Conservation (phyloP, 768 basidiomycete genomes). For the Rhodotorula paludigena region DNA sequence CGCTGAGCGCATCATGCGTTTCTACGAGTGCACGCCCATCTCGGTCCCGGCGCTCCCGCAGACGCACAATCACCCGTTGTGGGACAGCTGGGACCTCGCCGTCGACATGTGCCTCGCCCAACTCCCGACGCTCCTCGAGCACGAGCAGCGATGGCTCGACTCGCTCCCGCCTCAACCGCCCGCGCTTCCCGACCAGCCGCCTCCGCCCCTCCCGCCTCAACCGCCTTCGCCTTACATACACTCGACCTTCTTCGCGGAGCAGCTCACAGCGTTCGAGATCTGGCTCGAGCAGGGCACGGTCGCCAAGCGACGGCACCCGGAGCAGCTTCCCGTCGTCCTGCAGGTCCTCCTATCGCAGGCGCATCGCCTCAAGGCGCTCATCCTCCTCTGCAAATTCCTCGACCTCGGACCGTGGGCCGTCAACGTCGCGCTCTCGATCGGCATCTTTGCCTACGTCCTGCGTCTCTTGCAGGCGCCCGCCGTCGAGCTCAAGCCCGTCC, state of each 20-base stretch:
- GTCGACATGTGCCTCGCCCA: slow-evolving; percentile 90
- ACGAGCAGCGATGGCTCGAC: slow-evolving; percentile 45
- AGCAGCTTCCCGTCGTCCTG: slow-evolving; percentile 93
- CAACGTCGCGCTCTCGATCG: slow-evolving; percentile 87
- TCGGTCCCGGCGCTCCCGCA: slow-evolving; percentile 85
- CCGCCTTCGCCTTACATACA: slow-evolving; percentile 70
- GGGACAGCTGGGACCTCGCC: slow-evolving; percentile 97
- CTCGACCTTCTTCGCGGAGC: slow-evolving; percentile 90
- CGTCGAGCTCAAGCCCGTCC: slow-evolving; percentile 87
- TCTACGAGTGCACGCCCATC: slow-evolving; percentile 93
- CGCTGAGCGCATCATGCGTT: slow-evolving; percentile 95
- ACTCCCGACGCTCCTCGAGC: slow-evolving; percentile 69
- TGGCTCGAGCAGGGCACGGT: slow-evolving; percentile 92
- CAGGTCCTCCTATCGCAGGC: slow-evolving; percentile 95
- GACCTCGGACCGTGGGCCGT: slow-evolving; percentile 99
- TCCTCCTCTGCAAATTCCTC: slow-evolving; percentile 92
- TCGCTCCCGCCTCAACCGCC: slow-evolving; percentile 40
- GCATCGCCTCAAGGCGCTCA: slow-evolving; percentile 88
- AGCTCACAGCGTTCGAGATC: slow-evolving; percentile 93
- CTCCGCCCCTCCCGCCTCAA: slow-evolving; percentile 45
- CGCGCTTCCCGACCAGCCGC: slow-evolving; percentile 40
- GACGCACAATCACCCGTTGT: slow-evolving; percentile 93
- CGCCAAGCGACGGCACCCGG: slow-evolving; percentile 62
- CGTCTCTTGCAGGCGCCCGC: slow-evolving; percentile 92
- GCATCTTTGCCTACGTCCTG: slow-evolving; percentile 97